These are phyloP conservation scores for Achaetomium macrosporum DNA, from an alignment of 2,329 filamentous ascomycete species.

Conservation along the genomic window DNA sequence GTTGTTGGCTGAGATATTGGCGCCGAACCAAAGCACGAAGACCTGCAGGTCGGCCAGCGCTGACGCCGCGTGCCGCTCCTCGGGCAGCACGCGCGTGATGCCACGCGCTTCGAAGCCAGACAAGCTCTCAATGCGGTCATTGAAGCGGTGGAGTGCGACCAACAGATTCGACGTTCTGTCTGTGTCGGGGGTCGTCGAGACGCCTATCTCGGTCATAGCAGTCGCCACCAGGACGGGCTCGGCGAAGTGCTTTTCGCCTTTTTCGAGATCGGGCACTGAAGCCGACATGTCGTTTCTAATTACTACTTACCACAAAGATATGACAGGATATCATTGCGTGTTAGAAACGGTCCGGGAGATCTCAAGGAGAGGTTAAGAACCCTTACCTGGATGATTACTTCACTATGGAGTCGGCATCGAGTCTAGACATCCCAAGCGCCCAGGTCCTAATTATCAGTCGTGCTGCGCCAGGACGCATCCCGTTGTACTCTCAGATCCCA, in stretches of 20 bases:
- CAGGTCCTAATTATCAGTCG: too few species aligned
- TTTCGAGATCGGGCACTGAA: neutral
- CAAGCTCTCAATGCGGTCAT: conserved; percentile 28
- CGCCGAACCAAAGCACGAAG: conserved; percentile 39
- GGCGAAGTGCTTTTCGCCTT: neutral
- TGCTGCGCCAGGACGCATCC: too few species aligned
- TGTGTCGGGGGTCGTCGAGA: neutral
- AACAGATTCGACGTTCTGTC: conserved; percentile 8
- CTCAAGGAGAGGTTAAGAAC: too few species aligned
- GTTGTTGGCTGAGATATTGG: conserved; percentile 41
- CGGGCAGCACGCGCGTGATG: conserved; percentile 34
- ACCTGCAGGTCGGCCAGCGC: conserved; percentile 34
- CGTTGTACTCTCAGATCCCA: too few species aligned
- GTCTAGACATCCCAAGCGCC: too few species aligned
- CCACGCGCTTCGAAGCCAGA: conserved; percentile 37
- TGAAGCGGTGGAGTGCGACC: conserved; percentile 18
- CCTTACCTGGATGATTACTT: too few species aligned
- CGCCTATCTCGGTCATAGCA: neutral
- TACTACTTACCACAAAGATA: neutral
- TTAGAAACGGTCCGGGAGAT: too few species aligned
- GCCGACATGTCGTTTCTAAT: neutral
- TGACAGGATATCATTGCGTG: neutral
- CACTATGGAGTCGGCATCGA: too few species aligned
- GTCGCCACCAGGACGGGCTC: neutral
- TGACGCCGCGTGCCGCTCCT: conserved; percentile 33